These are phyloP conservation scores for Sporothrix inflata DNA, from an alignment of 2,329 filamentous ascomycete genomes.

Conservation along the genomic window DNA sequence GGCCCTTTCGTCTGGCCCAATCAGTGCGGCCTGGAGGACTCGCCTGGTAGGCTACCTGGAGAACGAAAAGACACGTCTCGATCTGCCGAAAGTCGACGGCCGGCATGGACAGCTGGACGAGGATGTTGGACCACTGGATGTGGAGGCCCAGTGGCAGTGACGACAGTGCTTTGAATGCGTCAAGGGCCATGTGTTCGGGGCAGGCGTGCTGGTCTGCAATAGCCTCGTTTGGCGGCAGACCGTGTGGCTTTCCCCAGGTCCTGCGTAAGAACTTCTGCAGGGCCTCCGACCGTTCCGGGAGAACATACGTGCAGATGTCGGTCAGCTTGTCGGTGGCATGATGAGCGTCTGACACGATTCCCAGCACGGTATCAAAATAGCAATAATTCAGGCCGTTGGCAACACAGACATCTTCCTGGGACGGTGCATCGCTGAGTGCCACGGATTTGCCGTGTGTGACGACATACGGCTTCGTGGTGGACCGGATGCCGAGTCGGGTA, in stretches of 20 bases:
- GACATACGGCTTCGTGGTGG: constrained; percentile 43
- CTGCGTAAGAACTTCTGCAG: constrained; percentile 48
- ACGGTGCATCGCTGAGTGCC: constrained; percentile 35
- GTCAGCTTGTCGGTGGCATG: constrained; percentile 35
- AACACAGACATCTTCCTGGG: constrained; percentile 47
- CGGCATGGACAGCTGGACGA: constrained; percentile 52
- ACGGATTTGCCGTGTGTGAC: constrained; percentile 42
- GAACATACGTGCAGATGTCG: constrained; percentile 46
- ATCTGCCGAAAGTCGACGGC: constrained; percentile 55
- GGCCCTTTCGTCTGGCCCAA: constrained; percentile 39
- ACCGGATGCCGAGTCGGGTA: constrained; percentile 41
- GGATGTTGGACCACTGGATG: constrained; percentile 61
- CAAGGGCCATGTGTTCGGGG: constrained; percentile 51
- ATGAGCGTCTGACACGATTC: constrained; percentile 33
- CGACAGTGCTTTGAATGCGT: constrained; percentile 59
- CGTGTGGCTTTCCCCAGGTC: constrained; percentile 37
- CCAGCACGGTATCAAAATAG: constrained; percentile 43
- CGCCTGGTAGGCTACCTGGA: constrained; percentile 54
- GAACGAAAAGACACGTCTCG: constrained; percentile 52
- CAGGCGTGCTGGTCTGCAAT: constrained; percentile 55
- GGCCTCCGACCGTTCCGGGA: constrained; percentile 39
- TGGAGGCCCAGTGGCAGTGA: constrained; percentile 51
- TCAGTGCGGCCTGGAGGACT: constrained; percentile 41
- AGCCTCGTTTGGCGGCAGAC: constrained; percentile 51
- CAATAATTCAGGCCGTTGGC: constrained; percentile 49